Conservation (phyloP, 2,329 filamentous ascomycete species). For the Fusarium graminum region DNA sequence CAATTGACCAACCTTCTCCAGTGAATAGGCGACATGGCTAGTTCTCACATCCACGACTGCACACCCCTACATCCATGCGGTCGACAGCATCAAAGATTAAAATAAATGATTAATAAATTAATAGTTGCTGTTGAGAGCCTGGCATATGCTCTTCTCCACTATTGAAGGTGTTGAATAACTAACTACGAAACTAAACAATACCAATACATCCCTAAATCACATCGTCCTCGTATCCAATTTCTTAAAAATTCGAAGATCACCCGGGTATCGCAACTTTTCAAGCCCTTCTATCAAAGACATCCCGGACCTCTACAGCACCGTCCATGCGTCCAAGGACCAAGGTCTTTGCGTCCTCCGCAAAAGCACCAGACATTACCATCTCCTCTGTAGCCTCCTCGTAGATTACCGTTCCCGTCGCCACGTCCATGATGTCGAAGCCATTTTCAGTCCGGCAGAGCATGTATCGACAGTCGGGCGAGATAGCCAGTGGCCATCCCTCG, state of each 20-base stretch:
- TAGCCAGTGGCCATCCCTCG: constrained; percentile 58
- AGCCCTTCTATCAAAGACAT: constrained; percentile 42
- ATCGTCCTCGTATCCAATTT: background rate
- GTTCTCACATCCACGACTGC: no score
- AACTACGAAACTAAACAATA: background rate
- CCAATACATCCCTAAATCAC: background rate
- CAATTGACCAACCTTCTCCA: no score
- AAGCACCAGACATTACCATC: constrained; percentile 55
- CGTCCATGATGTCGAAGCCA: constrained; percentile 58
- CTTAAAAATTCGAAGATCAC: constrained; percentile 10
- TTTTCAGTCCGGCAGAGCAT: constrained; percentile 58
- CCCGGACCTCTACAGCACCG: constrained; percentile 54
- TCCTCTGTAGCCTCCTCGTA: constrained; percentile 46
- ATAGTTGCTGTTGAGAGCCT: no score
- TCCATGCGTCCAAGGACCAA: constrained; percentile 55
- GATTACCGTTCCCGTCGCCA: constrained; percentile 52
- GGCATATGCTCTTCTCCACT: background rate
- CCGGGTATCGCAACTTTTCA: constrained; percentile 43
- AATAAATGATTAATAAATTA: background rate
- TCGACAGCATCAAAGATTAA: no score
- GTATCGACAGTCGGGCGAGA: constrained; percentile 56
- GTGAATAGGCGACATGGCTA: no score
- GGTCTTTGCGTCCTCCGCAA: constrained; percentile 50
- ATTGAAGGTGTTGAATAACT: constrained; percentile 22
- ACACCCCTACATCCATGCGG: no score